Evolutionary conservation across 768 basidiomycete species (phyloP).

Genomic region (Flagelloscypha sp.): DNA sequence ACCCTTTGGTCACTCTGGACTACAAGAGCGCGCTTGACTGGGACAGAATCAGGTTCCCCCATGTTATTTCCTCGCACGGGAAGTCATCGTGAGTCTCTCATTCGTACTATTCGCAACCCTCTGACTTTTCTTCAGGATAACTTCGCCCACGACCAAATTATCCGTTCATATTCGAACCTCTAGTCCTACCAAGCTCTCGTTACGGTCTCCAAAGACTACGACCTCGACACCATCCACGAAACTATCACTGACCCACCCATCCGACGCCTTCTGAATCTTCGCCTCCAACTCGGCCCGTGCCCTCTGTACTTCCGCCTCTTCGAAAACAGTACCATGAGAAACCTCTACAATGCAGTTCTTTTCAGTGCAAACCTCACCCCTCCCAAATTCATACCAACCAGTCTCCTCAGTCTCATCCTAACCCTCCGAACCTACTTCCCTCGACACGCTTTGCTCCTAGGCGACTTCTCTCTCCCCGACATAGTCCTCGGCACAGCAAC

Average conservation of each 20-base stretch:
- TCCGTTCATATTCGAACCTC: conserved; percentile 75
- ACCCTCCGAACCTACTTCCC: conserved; percentile 81
- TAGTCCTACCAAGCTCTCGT: conserved; percentile 81
- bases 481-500: conserved; percentile 68
- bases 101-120: conserved; percentile 1
- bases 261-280: conserved; percentile 63
- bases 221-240: conserved; percentile 72
- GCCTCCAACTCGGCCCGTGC: conserved; percentile 48
- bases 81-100: conserved; percentile 77
- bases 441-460: conserved; percentile 82
- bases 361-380: conserved; percentile 84
- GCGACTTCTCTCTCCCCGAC: conserved; percentile 90
- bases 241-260: conserved; percentile 83
- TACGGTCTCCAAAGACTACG: conserved; percentile 68
- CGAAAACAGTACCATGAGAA: conserved; percentile 49
- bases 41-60: conserved; percentile 66
- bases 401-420: conserved; percentile 76
- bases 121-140: conserved; percentile 58
- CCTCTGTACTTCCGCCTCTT: conserved; percentile 51
- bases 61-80: conserved; percentile 91
- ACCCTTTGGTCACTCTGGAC: conserved; percentile 60
- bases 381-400: conserved; percentile 91
- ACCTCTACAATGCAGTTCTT: conserved; percentile 61
- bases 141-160: conserved; percentile 91
- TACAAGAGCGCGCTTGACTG: conserved; percentile 85